Evolutionary conservation across 345 rosid genomes (phyloP).

Genomic region (Melaleuca quinquenervia): DNA sequence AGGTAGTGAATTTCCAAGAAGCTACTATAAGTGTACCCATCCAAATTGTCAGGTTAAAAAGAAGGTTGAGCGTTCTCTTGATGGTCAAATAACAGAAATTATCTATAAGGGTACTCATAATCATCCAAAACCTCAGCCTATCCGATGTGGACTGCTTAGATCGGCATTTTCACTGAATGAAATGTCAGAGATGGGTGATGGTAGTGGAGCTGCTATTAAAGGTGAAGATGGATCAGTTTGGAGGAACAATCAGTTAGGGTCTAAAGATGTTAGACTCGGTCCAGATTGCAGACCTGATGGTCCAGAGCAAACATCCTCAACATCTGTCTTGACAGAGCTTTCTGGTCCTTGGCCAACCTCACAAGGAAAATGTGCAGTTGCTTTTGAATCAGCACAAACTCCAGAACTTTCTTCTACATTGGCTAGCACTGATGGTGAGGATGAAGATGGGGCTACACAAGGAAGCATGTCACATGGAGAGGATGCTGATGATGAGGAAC

Average conservation of each 20-base stretch:
- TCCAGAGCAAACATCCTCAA: constrained; percentile 30
- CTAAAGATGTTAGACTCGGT: constrained; percentile 17
- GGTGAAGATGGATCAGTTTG: constrained; percentile 21
- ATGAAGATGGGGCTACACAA: constrained; percentile 34
- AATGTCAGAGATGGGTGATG: constrained; percentile 21
- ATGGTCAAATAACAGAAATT: constrained; percentile 57
- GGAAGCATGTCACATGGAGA: constrained; percentile 24
- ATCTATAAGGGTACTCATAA: constrained; percentile 52
- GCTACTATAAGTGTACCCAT: constrained; percentile 56
- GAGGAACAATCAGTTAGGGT: constrained; percentile 17
- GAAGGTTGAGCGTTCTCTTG: constrained; percentile 49
- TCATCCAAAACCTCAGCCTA: constrained; percentile 44
- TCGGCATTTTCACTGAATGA: constrained; percentile 21
- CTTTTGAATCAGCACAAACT: constrained; percentile 30
- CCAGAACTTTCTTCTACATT: constrained; percentile 40
- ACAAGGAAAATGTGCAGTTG: constrained; percentile 17
- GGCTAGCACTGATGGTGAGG: constrained; percentile 44
- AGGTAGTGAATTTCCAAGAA: constrained; percentile 60
- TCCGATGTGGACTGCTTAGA: constrained; percentile 20
- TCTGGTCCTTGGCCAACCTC: constrained; percentile 31
- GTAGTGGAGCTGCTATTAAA: constrained; percentile 9
- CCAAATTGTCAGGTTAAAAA: constrained; percentile 47
- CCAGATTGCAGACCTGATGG: constrained; percentile 22
- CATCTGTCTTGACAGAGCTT: constrained; percentile 35
- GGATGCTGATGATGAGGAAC: constrained; percentile 36